Evolutionary conservation across 73 alveolate species (phyloP).

Genomic region (Diophrys sp.): DNA sequence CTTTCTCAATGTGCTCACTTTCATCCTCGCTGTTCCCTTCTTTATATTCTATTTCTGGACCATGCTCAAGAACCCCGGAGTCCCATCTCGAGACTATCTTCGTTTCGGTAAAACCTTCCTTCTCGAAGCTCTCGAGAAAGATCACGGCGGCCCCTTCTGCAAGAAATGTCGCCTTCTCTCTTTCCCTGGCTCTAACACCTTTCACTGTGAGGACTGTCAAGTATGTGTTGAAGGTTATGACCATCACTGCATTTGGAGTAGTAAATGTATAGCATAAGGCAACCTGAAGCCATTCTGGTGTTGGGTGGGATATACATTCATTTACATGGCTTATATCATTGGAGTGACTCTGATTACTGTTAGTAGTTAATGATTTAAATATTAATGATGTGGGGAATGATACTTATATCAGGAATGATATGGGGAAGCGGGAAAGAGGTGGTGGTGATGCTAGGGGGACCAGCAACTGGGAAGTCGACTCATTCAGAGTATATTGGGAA

Average conservation of each 20-base stretch:
- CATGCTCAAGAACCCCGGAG: slow-evolving; percentile 13
- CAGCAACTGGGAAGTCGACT: no score
- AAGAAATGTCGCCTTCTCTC: not conserved
- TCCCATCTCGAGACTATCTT: not conserved
- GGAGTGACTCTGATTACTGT: not conserved
- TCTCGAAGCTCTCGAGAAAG: not conserved
- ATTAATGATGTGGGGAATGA: not conserved
- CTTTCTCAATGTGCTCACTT: no score
- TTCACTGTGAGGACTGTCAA: slow-evolving; percentile 88
- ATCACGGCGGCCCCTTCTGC: not conserved
- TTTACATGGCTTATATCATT: not conserved
- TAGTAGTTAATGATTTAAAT: no score
- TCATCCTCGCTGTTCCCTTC: no score
- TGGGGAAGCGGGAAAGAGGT: no score
- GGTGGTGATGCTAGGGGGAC: no score
- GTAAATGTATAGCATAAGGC: slow-evolving; percentile 68
- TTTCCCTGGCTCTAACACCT: slow-evolving; percentile 19
- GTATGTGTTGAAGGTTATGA: slow-evolving; percentile 89
- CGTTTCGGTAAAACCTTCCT: not conserved
- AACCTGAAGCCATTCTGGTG: slow-evolving; percentile 57
- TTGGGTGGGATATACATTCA: slow-evolving; percentile 12
- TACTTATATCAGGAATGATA: no score
- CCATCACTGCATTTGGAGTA: slow-evolving; percentile 92
- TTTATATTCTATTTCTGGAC: not conserved
- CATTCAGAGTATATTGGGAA: no score